Evolutionary conservation across 2,329 filamentous ascomycete genomes (phyloP), one percentile per base, ranked within the genome.

Genomic region (Paecilomyces sp.): DNA sequence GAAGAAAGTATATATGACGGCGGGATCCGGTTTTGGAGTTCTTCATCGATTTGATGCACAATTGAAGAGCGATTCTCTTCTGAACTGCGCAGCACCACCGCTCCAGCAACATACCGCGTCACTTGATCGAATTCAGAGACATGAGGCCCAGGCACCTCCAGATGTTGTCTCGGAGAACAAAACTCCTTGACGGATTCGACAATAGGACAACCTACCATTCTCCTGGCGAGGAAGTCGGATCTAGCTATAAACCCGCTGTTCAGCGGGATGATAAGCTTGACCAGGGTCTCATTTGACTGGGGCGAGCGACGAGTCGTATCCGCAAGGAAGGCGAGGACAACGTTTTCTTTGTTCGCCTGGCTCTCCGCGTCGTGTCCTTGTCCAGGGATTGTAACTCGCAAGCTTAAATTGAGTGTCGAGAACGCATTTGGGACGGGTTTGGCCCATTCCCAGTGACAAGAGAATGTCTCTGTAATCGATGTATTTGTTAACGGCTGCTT

Each of bases 11-110:
- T 31, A 64, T 63, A 69, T 28, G 64, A 62, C 47, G 65, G 64
- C 7, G 58, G 60, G 11, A 70, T 58, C 2, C 67, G 66, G 33
- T 64, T 63, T 18, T 57, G 18, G 33, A 69, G 30, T 31, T 67
- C 67, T 34, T 30, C 30, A 34, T 63, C 59, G 31, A 63, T 57
- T 33, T 31, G 13, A 4, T 25, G 13, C 24, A 36, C 13, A 36
- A 15, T 36, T 36, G 33, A 60, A 53, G 30, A 53, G 33, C 15
- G 34, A n/a, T 47, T 52, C 54, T 28, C 24, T 56, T 41, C 41
- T 33, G 41, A 41, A 57, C 24, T 30, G 50, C 55, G 15, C 22
- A 24, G 22, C 41, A n/a, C 33, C 34, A 55, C 18, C 34, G n/a
- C 52, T 30, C 15, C 31, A 54, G 47, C 31, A 47, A 7, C 22